A percentile compares a stretch with the other conserved stretches of the same genome.
These are phyloP conservation scores for Ceratocystis destructans DNA, from an alignment of 2,329 filamentous ascomycete genomes.

Conservation along the genomic window DNA sequence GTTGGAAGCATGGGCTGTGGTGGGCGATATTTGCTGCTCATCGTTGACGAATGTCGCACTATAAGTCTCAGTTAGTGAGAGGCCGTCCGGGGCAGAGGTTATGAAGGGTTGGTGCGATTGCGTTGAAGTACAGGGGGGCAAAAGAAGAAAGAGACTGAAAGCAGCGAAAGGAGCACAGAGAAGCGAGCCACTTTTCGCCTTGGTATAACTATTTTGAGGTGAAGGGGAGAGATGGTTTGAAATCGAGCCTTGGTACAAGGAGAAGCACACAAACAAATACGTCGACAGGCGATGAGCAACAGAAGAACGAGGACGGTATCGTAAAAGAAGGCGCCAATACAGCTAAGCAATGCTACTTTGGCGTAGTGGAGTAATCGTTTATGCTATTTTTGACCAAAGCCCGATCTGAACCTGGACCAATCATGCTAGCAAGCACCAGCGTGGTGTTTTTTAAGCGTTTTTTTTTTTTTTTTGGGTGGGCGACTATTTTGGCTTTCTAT, in stretches of 20 bases:
- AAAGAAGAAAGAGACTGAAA: background rate
- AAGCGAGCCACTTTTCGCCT: background rate
- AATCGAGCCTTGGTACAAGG: background rate
- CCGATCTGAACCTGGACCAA: background rate
- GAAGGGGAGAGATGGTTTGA: background rate
- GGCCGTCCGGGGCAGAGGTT: background rate
- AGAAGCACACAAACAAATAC: background rate
- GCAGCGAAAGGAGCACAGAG: background rate
- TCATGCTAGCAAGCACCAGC: background rate
- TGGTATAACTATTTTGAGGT: background rate
- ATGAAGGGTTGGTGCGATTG: conserved; percentile 24
- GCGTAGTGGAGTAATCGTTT: background rate
- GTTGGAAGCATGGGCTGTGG: conserved; percentile 33
- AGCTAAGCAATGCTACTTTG: background rate
- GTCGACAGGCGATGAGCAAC: background rate
- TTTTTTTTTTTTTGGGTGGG: background rate
- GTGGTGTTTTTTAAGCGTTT: background rate
- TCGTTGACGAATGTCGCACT: conserved; percentile 27
- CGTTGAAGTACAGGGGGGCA: background rate
- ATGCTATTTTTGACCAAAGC: background rate
- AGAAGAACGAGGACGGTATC: background rate
- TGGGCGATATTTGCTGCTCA: conserved; percentile 37
- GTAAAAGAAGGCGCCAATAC: background rate
- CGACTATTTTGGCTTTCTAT: background rate
- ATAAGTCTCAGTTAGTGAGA: conserved; percentile 4